Base-by-base conservation (phyloP, 331 rosid species). In the Stylosanthes scabra region DNA sequence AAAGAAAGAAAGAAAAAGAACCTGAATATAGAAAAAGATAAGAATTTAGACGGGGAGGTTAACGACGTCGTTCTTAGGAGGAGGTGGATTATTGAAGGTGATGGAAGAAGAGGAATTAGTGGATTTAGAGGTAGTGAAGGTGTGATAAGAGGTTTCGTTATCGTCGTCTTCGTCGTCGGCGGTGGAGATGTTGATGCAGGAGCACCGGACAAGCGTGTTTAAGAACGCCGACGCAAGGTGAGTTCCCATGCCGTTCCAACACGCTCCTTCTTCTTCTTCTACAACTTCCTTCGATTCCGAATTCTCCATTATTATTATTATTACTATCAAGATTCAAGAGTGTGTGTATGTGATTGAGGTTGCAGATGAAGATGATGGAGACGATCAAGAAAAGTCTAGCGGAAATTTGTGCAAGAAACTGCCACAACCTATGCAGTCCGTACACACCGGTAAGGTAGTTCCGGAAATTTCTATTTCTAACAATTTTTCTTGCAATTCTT, bases 191-290 rank as follows among this genome's bases (percentile, higher is more conserved):
- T 91, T 84, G 83, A 93, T 85, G 78, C 91, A 91, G 12, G 97
- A 87, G 70, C 88, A 93, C 0, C 94, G 89, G 47, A 89, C 94
- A 2, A 93, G 68, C 8, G 98, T 91, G 2, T 89, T 75, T 70
- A 91, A 91, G 88, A 93, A 91, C n/a, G 91, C 97, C 1, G 97
- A 78, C 0, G 98, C 93, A 5, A 93, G 75, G 56, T 82, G 84
- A 15, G 86, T 66, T 0, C 92, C 90, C 78, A 82, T 40, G 8
- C 84, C 89, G 73, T 84, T 85, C 64, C 80, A 72, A 78, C 90
- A 87, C 45, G 80, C 71, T 10, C 72, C 75, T 47, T 67, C 82
- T 46, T 39, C 77, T 77, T 63, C 85, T 83, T 65, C 81, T 20
- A 13, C 14, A 7, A 3, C 20, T 47, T 3, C 11, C 42, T 0